Conservation (phyloP, 108 stramenopile genomes). For the Phaeodactylum tricornutum region DNA sequence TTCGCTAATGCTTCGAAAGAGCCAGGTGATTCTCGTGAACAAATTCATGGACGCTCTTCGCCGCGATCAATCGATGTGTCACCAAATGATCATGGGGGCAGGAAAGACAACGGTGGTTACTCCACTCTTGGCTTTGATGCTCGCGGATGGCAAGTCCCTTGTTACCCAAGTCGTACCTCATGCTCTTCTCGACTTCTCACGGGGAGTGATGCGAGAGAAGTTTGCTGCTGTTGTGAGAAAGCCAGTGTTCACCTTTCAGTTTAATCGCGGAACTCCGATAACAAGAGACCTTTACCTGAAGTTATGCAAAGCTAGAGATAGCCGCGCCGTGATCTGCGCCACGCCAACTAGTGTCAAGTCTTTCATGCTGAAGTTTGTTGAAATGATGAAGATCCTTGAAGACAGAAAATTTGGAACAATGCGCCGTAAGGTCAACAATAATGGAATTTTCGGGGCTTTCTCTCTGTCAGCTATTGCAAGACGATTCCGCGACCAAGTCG, state of each 20-base stretch:
- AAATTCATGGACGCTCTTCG: conserved; percentile 76
- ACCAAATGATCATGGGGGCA: conserved; percentile 99
- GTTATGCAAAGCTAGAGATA: conserved; percentile 87
- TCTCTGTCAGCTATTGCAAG: conserved; percentile 78
- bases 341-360: conserved; percentile 97
- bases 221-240: conserved; percentile 95
- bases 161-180: conserved; percentile 97
- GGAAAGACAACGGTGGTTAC: conserved; percentile 99
- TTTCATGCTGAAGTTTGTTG: conserved; percentile 95
- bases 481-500: conserved; percentile 67
- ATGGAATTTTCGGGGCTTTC: conserved; percentile 51
- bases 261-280: conserved; percentile 86
- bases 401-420: conserved; percentile 45
- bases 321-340: conserved; percentile 91
- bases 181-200: conserved; percentile 94
- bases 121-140: conserved; percentile 93
- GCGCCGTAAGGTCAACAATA: conserved; percentile 6
- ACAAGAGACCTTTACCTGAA: conserved; percentile 91
- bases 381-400: conserved; percentile 94
- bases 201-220: conserved; percentile 93
- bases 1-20: conserved; percentile 88
- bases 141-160: conserved; percentile 92
- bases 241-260: conserved; percentile 95
- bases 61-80: conserved; percentile 81
- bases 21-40: conserved; percentile 94